These are phyloP conservation scores for Solanum lycopersicoides DNA, from an alignment of 257 asterid species.

Conservation along the genomic window DNA sequence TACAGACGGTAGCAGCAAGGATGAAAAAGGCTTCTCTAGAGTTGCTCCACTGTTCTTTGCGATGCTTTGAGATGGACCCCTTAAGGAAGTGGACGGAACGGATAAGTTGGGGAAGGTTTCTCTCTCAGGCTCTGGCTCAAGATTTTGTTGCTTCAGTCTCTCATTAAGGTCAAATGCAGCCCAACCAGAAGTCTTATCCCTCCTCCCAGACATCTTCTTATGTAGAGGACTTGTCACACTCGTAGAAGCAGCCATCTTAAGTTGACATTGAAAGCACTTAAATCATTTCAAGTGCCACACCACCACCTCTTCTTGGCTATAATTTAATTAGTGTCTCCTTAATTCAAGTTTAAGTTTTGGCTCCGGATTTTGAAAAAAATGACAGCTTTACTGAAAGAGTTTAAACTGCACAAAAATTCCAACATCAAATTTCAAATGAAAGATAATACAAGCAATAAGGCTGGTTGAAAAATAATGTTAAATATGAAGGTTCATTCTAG, in stretches of 20 bases:
- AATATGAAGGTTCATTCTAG: not conserved
- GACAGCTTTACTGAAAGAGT: not conserved
- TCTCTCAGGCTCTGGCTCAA: conserved; percentile 17
- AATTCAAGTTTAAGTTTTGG: not conserved
- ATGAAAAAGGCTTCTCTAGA: conserved; percentile 49
- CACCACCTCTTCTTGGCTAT: not conserved
- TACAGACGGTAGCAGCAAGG: conserved; percentile 31
- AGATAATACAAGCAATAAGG: not conserved
- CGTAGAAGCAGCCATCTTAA: conserved; percentile 21
- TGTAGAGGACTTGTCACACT: conserved; percentile 15
- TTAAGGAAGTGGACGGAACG: not conserved
- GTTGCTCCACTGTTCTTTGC: conserved; percentile 4
- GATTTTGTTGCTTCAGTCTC: conserved; percentile 25
- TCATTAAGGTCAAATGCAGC: conserved; percentile 68
- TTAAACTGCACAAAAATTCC: not conserved
- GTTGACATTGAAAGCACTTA: not conserved
- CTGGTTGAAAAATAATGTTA: not conserved
- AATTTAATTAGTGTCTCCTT: not conserved
- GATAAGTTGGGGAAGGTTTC: conserved; percentile 61
- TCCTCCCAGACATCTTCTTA: conserved; percentile 21
- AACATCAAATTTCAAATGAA: not conserved
- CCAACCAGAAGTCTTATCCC: conserved; percentile 69
- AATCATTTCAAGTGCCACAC: not conserved
- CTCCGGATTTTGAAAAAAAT: not conserved
- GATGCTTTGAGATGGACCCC: conserved; percentile 2